phyloP scores from a whole-genome alignment of 768 basidiomycete species.

The Coprinellus micaceus region DNA sequence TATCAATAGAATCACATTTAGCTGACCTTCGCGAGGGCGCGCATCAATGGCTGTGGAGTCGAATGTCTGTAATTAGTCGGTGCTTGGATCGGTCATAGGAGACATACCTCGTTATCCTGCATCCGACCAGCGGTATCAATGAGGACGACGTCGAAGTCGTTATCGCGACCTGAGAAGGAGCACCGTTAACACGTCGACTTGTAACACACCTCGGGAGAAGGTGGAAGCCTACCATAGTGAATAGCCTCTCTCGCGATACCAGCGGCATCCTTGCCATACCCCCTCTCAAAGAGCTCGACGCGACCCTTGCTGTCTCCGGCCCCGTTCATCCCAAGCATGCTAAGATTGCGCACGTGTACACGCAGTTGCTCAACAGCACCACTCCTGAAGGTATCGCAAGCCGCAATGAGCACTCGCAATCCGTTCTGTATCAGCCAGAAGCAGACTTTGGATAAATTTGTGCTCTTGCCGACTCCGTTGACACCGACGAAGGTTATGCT shows the following conservation, averaged over 20 bases:
- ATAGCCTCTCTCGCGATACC: conserved; percentile 97
- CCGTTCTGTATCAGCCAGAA: conserved; percentile 99
- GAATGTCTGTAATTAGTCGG: conserved; percentile 10
- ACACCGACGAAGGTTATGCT: conserved; percentile 96
- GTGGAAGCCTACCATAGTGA: conserved; percentile 59
- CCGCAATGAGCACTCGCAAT: conserved; percentile 89
- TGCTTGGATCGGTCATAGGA: too few relatives aligned
- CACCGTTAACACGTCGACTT: conserved; percentile 1
- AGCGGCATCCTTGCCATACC: conserved; percentile 99
- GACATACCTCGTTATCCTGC: conserved; percentile 97
- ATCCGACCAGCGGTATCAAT: conserved; percentile 98
- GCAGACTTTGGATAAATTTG: conserved; percentile 95
- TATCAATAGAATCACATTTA: neutral
- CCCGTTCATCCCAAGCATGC: conserved; percentile 73
- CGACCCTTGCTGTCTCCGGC: conserved; percentile 65
- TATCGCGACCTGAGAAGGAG: conserved; percentile 64
- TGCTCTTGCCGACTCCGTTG: conserved; percentile 98
- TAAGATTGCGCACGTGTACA: conserved; percentile 92
- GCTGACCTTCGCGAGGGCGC: conserved; percentile 87
- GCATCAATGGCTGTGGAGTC: conserved; percentile 78
- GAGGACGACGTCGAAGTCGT: conserved; percentile 92
- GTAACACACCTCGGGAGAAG: neutral
- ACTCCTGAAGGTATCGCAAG: conserved; percentile 97
- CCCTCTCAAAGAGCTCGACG: conserved; percentile 92
- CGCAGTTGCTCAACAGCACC: conserved; percentile 97